Evolutionary conservation across 441 rosid species (phyloP).

Genomic region (Corymbia citriodora): DNA sequence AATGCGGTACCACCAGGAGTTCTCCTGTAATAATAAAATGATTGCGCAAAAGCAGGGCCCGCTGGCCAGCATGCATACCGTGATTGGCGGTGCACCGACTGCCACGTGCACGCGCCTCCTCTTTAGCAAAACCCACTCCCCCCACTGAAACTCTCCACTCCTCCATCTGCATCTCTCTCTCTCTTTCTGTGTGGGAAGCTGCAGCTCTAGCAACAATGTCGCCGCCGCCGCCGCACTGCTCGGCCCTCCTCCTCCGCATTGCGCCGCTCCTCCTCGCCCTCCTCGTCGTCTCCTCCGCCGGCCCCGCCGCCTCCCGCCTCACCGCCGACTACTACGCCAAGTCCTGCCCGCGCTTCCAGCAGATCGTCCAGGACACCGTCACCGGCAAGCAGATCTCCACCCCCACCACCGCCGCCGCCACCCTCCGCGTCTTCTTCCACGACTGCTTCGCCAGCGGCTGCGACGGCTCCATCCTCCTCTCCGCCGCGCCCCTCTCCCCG

Average conservation of each 20-base stretch:
- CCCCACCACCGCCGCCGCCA: constrained; percentile 66
- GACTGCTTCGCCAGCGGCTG: constrained; percentile 59
- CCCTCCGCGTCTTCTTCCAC: constrained; percentile 57
- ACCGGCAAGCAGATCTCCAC: constrained; percentile 58
- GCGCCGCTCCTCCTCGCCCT: constrained; percentile 9
- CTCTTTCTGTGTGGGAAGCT: neutral
- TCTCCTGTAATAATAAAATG: neutral
- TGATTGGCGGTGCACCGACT: constrained; percentile 34
- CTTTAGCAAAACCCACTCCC: neutral
- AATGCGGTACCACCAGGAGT: neutral
- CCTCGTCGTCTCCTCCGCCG: constrained; percentile 7
- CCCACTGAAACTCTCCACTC: neutral
- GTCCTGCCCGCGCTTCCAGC: constrained; percentile 47
- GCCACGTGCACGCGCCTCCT: neutral
- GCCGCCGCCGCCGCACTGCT: neutral
- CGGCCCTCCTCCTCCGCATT: constrained; percentile 11
- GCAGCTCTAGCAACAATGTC: neutral
- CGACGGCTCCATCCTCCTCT: constrained; percentile 49
- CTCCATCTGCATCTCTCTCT: neutral
- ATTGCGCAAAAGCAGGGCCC: constrained; percentile 3
- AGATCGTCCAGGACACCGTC: constrained; percentile 47
- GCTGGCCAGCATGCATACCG: constrained; percentile 24
- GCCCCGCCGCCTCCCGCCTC: constrained; percentile 25
- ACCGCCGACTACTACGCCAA: constrained; percentile 39
- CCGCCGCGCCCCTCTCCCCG: constrained; percentile 45